Conservation (phyloP, 2,329 filamentous ascomycete species). For the Cladophialophora carrionii region DNA sequence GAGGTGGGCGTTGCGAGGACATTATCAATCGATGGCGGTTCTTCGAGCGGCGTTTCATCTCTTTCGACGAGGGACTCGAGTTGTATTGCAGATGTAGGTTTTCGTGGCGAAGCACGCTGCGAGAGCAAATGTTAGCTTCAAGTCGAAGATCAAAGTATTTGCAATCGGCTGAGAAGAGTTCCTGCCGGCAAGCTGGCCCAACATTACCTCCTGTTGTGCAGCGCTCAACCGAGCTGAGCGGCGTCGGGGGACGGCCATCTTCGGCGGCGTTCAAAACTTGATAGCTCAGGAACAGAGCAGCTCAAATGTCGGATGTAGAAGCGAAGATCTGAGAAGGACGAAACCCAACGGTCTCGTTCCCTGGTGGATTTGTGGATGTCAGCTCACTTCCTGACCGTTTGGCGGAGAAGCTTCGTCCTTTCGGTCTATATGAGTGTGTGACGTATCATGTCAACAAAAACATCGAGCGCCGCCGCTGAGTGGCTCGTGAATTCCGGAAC, state of each 20-base stretch:
- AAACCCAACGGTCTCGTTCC: constrained; percentile 1
- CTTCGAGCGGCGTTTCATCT: constrained; percentile 49
- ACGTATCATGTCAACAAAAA: constrained; percentile 18
- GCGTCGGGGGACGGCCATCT: constrained; percentile 34
- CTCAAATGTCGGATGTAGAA: background rate
- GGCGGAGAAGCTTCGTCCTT: constrained; percentile 17
- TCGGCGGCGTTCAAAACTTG: background rate
- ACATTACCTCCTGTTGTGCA: constrained; percentile 31
- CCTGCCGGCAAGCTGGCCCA: constrained; percentile 15
- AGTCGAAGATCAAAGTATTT: constrained; percentile 3
- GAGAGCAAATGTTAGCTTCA: constrained; percentile 21
- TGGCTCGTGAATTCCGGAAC: background rate
- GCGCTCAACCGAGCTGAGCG: constrained; percentile 37
- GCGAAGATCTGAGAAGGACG: background rate
- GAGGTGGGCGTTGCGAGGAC: constrained; percentile 42
- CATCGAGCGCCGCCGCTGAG: background rate
- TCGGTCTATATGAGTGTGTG: constrained; percentile 1
- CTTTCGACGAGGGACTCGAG: constrained; percentile 54
- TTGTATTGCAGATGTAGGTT: constrained; percentile 40
- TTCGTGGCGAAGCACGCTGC: constrained; percentile 33
- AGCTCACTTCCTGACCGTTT: constrained; percentile 8
- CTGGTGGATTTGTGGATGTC: constrained; percentile 9
- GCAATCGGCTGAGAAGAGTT: background rate
- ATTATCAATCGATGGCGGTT: constrained; percentile 41
- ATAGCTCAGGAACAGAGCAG: background rate